These are phyloP conservation scores for Puccinia novopanici DNA, from an alignment of 1,284 basidiomycete species.

Conservation along the genomic window DNA sequence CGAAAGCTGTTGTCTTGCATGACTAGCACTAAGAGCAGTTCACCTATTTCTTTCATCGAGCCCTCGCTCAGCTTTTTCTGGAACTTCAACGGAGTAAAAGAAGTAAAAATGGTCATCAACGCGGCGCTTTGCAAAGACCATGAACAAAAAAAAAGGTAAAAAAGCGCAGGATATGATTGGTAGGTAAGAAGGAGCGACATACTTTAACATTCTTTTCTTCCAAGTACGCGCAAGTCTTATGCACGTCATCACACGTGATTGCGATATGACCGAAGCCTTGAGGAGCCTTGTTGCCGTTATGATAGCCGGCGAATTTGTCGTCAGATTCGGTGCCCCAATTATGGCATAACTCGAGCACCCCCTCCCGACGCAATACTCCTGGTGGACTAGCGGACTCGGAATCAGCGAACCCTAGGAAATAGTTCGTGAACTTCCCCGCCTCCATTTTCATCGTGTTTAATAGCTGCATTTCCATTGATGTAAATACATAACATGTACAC, in stretches of 20 bases:
- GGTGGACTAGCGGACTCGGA: constrained; percentile 57
- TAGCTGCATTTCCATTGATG: not conserved
- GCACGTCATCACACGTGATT: constrained; percentile 78
- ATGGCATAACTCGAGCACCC: constrained; percentile 81
- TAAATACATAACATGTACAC: not conserved
- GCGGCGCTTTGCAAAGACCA: too few relatives aligned
- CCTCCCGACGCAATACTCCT: constrained; percentile 60
- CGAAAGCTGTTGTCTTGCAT: too few relatives aligned
- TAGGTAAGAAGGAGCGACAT: not conserved
- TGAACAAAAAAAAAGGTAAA: not conserved
- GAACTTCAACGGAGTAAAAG: constrained; percentile 62
- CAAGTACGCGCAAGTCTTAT: constrained; percentile 80
- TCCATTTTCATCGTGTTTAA: constrained; percentile 7
- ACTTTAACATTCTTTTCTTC: constrained; percentile 71
- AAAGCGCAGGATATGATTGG: not conserved
- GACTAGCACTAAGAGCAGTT: too few relatives aligned
- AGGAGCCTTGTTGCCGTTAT: constrained; percentile 79
- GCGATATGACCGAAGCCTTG: constrained; percentile 67
- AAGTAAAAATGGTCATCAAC: too few relatives aligned
- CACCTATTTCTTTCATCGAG: constrained; percentile 67
- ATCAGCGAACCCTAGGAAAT: constrained; percentile 54
- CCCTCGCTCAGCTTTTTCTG: constrained; percentile 86
- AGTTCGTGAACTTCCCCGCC: constrained; percentile 53
- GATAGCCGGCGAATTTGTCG: constrained; percentile 74
- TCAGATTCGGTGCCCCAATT: constrained; percentile 78